Percentiles rank a stretch among this genome's conserved stretches.
These are phyloP conservation scores for Thamnidium elegans DNA, from an alignment of 192 early-diverging fungal species.

Conservation along the genomic window DNA sequence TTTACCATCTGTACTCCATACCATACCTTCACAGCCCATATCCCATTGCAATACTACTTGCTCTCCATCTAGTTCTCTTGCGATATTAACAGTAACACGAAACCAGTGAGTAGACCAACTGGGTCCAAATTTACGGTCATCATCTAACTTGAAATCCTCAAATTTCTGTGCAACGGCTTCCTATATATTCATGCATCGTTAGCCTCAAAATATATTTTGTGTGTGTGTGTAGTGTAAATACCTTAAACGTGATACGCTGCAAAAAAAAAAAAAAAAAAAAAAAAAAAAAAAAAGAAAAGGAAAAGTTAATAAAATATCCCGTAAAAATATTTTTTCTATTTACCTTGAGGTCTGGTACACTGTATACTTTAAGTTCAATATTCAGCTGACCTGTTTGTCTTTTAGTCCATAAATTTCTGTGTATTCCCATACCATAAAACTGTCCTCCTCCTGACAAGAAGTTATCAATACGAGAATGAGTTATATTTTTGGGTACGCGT, in stretches of 20 bases:
- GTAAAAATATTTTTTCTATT: conserved; percentile 67
- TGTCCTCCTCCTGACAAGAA: conserved; percentile 54
- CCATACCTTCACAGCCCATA: conserved; percentile 79
- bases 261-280: background rate
- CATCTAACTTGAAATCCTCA: conserved; percentile 2
- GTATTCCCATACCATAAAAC: conserved; percentile 49
- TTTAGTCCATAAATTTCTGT: conserved; percentile 46
- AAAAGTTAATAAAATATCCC: conserved; percentile 37
- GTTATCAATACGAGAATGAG: conserved; percentile 66
- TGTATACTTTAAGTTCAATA: conserved; percentile 54
- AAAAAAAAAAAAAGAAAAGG: background rate
- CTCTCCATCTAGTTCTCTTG: conserved; percentile 57
- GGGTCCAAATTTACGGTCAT: conserved; percentile 16
- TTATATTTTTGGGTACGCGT: conserved; percentile 62
- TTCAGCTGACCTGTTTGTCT: conserved; percentile 43
- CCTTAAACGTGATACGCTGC: conserved; percentile 36
- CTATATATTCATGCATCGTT: background rate
- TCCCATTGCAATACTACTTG: conserved; percentile 86
- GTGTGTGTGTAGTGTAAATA: conserved; percentile 6
- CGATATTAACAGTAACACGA: conserved; percentile 64
- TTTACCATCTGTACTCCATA: conserved; percentile 82
- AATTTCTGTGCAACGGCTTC: conserved; percentile 22
- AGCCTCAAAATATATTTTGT: background rate
- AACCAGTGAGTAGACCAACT: conserved; percentile 77
- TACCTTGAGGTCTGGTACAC: conserved; percentile 63